Evolutionary conservation across 139 green algal genomes (phyloP).

Genomic region (Tetraselmis chui): DNA sequence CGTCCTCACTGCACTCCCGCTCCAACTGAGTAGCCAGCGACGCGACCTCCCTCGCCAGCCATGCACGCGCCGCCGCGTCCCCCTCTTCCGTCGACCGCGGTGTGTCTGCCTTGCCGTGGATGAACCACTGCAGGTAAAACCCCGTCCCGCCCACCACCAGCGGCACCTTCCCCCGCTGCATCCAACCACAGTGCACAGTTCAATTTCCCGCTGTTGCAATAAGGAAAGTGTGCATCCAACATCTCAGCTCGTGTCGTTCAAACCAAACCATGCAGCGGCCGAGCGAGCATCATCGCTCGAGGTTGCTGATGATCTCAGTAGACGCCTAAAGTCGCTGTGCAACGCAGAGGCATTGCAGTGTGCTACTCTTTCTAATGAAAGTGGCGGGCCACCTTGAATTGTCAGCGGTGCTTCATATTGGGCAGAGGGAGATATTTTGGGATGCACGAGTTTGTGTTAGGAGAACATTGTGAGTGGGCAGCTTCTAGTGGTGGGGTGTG

Average conservation of each 20-base stretch:
- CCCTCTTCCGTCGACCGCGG: constrained; percentile 38
- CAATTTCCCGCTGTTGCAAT: neutral
- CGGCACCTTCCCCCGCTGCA: constrained; percentile 62
- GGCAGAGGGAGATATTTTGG: too few species aligned
- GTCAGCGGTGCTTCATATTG: too few species aligned
- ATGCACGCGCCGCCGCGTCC: constrained; percentile 23
- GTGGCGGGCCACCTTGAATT: too few species aligned
- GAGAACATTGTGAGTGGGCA: too few species aligned
- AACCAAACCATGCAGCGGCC: neutral
- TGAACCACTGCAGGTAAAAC: constrained; percentile 88
- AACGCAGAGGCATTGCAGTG: too few species aligned
- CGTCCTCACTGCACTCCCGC: constrained; percentile 22
- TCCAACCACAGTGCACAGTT: neutral
- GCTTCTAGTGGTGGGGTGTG: too few species aligned
- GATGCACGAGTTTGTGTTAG: too few species aligned
- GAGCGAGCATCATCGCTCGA: too few species aligned
- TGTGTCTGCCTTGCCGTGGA: constrained; percentile 67
- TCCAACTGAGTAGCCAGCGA: neutral
- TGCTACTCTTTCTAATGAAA: too few species aligned
- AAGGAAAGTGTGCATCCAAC: too few species aligned
- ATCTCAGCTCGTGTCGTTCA: neutral
- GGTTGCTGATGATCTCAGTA: too few species aligned
- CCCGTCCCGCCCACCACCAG: constrained; percentile 90
- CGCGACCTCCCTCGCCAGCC: constrained; percentile 26
- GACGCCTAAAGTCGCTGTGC: too few species aligned